Evolutionary conservation across 352 stramenopile species (phyloP), one percentile per base, ranked within the genome.

Genomic region (Phytophthora ramorum): DNA sequence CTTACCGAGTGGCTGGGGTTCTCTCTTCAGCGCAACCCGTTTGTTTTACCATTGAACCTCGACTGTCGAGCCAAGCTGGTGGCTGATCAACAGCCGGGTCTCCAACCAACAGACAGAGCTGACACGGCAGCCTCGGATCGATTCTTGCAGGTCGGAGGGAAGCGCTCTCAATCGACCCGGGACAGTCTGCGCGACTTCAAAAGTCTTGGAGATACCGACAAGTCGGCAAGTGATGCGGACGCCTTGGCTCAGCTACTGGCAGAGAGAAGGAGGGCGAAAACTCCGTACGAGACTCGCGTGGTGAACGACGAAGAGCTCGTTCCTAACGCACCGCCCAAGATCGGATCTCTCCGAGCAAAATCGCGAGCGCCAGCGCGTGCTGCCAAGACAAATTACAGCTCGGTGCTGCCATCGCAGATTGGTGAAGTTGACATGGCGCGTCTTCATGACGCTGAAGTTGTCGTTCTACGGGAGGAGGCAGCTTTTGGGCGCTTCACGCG

Each of bases 1-100:
- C 70, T 97, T n/a, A 60, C 73, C 3, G 79, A 90, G 26, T 97
- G 91, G 90, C 79, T 98, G 17, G 87, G 89, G 0, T 97, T 97
- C 58, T 81, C 78, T 0, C 67, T 97, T 7, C 51, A 81, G 24
- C 79, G 93, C 2, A 98, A 98, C 55, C 93, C 93, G 16, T 98
- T 98, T 47, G 60, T 97, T 16, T 58, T 97, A 1, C 87, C 89
- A 0, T 57, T 96, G 8, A 93, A 92, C 19, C 69, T 98, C 6
- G 86, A 96, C 28, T 80, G 66, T 14, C 78, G 73, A 22, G 49
- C 48, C 0, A 66, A 82, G 37, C 46, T 89, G 7, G 14, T 51
- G 8, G 30, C 9, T 0, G 56, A 61, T 10, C 26, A 51, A 19
- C 46, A 55, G 14, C 20, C 17, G 14, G 13, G 9, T 3, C 35